Evolutionary conservation across 148 eudicot genomes (phyloP), one percentile per base, ranked within the genome.

Genomic region (Silene latifolia): DNA sequence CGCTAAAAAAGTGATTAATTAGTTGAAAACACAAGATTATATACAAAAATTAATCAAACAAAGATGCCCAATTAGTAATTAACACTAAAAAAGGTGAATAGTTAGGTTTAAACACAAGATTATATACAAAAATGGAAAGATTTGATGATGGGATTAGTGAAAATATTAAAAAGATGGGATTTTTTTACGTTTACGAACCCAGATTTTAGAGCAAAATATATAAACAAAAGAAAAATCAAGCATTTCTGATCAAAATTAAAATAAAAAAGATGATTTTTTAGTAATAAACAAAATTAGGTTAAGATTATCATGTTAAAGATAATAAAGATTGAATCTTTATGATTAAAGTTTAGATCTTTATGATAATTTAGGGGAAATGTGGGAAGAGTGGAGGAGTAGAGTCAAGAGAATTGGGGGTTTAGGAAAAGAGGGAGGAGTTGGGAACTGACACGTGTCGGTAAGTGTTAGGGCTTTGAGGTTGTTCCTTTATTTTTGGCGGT

Each of bases 111-210:
- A 25, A 25, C 8, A 39, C 14, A 42, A 67, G 20, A 67, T 32
- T 67, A 67, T 67, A 67, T 39, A 67, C 51, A 67, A 19, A 42
- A 46, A 21, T n/a, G 13, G 4, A 18, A 35, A 1, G 8, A 63
- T 63, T 11, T 11, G 44, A 63, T 63, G 15, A 14, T 15, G 25
- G 10, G 24, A 42, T 67, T 67, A 67, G 24, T 3, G 7, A 21
- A 68, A 68, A 46, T 4, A 10, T 51, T 15, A 71, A 61, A 64
- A 44, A 51, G 48, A 19, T 29, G 39, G 39, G 65, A 48, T 1
- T 84, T 89, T 89, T 88, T 88, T 83, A 53, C 93, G 83, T 75
- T 88, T 86, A 27, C 84, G 89, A 29, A 88, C 83, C 87, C 85
- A 89, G 51, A 84, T 78, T 79, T 80, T 84, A 47, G 90, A 83